Percentiles rank a stretch among this genome's conserved stretches.
phyloP scores from a whole-genome alignment of 2,329 filamentous ascomycete genomes.

The Phialocephala sp. region DNA sequence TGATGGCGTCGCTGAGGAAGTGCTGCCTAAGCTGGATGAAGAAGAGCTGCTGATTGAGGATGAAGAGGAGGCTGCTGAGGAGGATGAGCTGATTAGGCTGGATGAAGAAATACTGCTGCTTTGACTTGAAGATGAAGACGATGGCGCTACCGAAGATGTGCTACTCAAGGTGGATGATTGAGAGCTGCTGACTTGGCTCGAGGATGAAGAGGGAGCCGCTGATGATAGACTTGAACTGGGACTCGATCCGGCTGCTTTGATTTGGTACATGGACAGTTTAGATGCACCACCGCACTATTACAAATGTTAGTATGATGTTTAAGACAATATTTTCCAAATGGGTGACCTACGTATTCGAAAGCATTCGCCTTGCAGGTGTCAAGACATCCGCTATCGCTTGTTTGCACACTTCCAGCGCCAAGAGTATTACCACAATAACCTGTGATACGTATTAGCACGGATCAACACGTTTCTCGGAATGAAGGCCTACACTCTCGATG shows the following conservation, averaged over 20 bases:
- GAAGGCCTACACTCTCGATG: conserved; percentile 36
- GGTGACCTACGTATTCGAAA: conserved; percentile 39
- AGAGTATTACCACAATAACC: conserved; percentile 39
- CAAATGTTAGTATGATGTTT: conserved; percentile 9
- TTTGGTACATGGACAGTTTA: conserved; percentile 33
- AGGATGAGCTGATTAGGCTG: conserved; percentile 9
- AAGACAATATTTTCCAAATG: conserved; percentile 5
- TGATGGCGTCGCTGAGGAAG: background rate
- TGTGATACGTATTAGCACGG: conserved; percentile 9
- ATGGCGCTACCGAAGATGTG: background rate
- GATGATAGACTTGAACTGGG: background rate
- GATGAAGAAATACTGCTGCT: background rate
- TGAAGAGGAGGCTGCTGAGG: background rate
- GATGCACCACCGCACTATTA: conserved; percentile 34
- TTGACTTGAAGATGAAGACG: background rate
- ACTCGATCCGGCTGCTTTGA: conserved; percentile 6
- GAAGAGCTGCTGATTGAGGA: background rate
- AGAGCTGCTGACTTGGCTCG: background rate
- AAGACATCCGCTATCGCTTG: conserved; percentile 36
- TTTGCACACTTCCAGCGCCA: conserved; percentile 29
- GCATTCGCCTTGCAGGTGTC: conserved; percentile 34
- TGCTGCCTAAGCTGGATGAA: background rate
- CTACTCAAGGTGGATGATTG: background rate
- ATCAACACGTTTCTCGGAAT: background rate
- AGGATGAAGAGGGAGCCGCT: background rate